Base-by-base conservation (phyloP, 176 grass and related monocot species). In the Eragrostis nindensis region DNA sequence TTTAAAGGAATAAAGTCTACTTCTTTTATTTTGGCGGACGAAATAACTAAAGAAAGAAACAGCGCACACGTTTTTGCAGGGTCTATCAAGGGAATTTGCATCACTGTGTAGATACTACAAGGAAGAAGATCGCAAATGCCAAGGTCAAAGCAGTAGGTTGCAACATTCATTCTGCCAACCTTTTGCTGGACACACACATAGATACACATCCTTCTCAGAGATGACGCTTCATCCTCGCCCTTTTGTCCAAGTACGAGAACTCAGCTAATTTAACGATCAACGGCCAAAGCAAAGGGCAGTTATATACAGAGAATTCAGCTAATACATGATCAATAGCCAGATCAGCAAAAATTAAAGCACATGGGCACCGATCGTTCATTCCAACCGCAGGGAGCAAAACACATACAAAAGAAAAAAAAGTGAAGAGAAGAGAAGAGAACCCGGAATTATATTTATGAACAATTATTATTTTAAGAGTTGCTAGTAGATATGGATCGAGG, bases 121-220 rank as follows among this genome's bases (percentile, higher is more conserved):
- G 50, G 36, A 42, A 22, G 54, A 57, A 57, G 53, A 18, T 54
- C 5, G 8, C 42, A 22, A 59, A 48, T 6, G 41, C 32, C 10
- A 53, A 43, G 29, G 29, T 7, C 42, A 62, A 38, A 30, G 68
- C 8, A 76, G 45, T 75, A 49, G 12, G 54, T 29, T 36, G 64
- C 52, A 76, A 55, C 44, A 78, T 40, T 88, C 67, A 73, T 77
- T 30, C 50, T 74, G 80, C 68, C 80, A 88, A 68, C 52, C 61
- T 79, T 78, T 74, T 68, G 40, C 61, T 74, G 80, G 49, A 73
- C 27, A 17, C 12, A 36, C 32, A 36, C 43, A 56, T n/a, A n/a
- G n/a, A n/a, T 12, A 42, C n/a, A 8, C 38, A 10, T 7, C 11
- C 24, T 0, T 13, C 15, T 62, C 54, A 25, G n/a, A 71, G 32